phyloP scores from a whole-genome alignment of 1,284 basidiomycete species.

The Cryptococcus sp. region DNA sequence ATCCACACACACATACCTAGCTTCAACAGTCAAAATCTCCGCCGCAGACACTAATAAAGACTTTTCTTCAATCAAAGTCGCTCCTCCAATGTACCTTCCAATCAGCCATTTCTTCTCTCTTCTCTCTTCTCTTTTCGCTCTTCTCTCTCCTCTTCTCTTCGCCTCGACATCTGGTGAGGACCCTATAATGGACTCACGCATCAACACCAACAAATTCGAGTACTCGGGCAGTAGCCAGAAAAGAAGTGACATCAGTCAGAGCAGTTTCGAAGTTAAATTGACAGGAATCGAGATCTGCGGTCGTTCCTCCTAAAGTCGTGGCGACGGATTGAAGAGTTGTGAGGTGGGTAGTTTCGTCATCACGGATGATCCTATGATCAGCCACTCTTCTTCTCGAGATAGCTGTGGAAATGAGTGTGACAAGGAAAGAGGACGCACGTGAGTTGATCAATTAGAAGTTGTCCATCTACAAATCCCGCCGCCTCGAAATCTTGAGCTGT shows the following conservation, averaged over 20 bases:
- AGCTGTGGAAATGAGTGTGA: background rate
- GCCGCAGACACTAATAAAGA: constrained; percentile 61
- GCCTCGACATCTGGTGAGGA: constrained; percentile 1
- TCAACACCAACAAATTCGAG: constrained; percentile 70
- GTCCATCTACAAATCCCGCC: constrained; percentile 62
- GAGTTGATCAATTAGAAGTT: constrained; percentile 62
- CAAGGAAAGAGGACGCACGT: constrained; percentile 21
- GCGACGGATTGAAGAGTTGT: constrained; percentile 46
- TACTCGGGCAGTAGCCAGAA: constrained; percentile 65
- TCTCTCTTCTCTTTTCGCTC: background rate
- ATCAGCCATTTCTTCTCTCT: background rate
- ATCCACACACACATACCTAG: constrained; percentile 48
- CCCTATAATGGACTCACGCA: constrained; percentile 42
- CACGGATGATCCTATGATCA: constrained; percentile 54
- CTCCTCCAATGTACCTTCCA: constrained; percentile 64
- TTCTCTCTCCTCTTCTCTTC: background rate
- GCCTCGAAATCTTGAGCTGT: constrained; percentile 58
- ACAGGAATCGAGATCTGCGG: constrained; percentile 56
- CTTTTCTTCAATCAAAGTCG: constrained; percentile 62
- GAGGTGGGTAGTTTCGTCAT: constrained; percentile 62
- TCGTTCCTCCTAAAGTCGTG: constrained; percentile 53
- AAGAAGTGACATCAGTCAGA: constrained; percentile 62
- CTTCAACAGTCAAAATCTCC: constrained; percentile 70
- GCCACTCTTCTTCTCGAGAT: background rate
- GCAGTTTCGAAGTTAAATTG: constrained; percentile 64